Evolutionary conservation across 1,139 yeast genomes (phyloP), one percentile per base, ranked within the genome.

Genomic region (Sugiyamaella paludigena): DNA sequence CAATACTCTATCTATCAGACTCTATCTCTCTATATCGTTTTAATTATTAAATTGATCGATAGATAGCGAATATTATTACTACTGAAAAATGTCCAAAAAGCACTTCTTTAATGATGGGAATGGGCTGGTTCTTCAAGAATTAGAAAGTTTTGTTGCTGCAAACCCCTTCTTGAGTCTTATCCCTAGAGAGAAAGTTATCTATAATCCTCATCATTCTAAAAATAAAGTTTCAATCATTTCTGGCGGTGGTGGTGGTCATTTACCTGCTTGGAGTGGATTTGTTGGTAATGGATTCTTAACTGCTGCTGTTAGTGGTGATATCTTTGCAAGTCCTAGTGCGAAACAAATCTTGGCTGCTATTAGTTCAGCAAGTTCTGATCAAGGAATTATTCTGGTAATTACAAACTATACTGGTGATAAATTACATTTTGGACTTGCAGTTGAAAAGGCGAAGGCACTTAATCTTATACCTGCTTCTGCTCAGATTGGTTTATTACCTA

Each of bases 221-320:
- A 45, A 49, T 15, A 48, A 54, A 42, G 58, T 88, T 37, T 77
- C 87, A 3, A 61, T 88, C 47, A 71, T 88, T 28, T 83, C 95
- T 42, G 96, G 96, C 50, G 96, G 96, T 48, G 97, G 97, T 27
- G 81, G 89, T 7, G 96, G 97, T 31, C 97, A 88, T 64, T 96
- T 88, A 67, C 97, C 97, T 29, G 75, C 89, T 9, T 96, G 88
- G 64, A 89, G 86, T 6, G 96, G 95, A 0, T 88, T 80, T 64
- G 89, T 88, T 12, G 96, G 96, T 8, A 74, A 77, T 30, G 89
- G 91, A 45, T 73, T 85, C 60, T 68, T 88, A 38, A 87, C 85
- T 59, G 95, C 84, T 32, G 96, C 95, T 1, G 95, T 88, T 11
- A 80, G 87, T 49, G 96, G 97, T 32, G 80, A 84, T 38, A 76